Conservation (phyloP, 192 early-diverging fungal genomes). For the Podila minutissima region DNA sequence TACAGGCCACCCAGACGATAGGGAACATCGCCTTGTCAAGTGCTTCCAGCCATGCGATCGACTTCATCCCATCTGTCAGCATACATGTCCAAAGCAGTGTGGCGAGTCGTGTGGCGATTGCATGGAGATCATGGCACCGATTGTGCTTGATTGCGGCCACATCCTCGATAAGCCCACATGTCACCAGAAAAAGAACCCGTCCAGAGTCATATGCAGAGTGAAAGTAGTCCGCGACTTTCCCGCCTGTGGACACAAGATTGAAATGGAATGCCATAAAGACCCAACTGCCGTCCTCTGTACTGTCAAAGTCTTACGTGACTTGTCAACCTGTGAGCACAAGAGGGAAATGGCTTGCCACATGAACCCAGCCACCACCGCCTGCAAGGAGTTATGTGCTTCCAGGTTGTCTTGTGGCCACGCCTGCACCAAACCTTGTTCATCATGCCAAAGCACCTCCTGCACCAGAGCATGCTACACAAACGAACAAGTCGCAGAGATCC, state of each 20-base stretch:
- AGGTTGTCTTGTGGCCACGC: constrained; percentile 47
- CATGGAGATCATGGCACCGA: constrained; percentile 16
- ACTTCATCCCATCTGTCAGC: constrained; percentile 52
- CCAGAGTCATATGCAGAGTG: constrained; percentile 18
- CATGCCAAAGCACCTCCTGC: constrained; percentile 29
- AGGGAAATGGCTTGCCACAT: constrained; percentile 29
- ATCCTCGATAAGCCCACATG: constrained; percentile 26
- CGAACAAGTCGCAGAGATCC: not conserved
- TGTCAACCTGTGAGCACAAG: constrained; percentile 57
- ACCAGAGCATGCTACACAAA: not conserved
- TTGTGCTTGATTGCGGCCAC: constrained; percentile 42
- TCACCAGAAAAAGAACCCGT: constrained; percentile 20
- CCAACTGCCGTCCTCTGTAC: not conserved
- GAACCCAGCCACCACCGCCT: not conserved
- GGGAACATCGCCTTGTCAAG: constrained; percentile 49
- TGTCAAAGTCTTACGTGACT: constrained; percentile 13
- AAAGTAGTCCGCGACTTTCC: constrained; percentile 29
- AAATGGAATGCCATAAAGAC: constrained; percentile 32
- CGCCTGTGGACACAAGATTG: constrained; percentile 54
- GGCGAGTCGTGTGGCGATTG: constrained; percentile 59
- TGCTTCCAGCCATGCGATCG: constrained; percentile 57
- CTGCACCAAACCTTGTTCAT: constrained; percentile 49
- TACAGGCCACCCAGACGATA: constrained; percentile 60
- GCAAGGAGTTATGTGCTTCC: constrained; percentile 33
- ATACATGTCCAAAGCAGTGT: constrained; percentile 59